Evolutionary conservation across 768 basidiomycete species (phyloP).

Genomic region (Saitozyma podzolica): DNA sequence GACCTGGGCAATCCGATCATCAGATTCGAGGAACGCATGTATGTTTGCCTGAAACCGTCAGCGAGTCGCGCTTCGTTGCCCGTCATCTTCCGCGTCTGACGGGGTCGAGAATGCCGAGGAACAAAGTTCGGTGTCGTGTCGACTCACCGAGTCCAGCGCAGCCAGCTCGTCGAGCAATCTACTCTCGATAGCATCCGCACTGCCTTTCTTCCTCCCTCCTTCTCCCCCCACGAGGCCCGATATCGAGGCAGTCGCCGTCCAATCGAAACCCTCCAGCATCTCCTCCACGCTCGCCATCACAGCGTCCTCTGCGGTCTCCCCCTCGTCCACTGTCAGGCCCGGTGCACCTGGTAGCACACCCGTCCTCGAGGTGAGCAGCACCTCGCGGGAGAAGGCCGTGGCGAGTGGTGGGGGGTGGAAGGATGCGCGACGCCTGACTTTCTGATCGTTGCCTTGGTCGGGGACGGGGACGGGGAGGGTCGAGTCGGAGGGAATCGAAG

Average conservation of each 20-base stretch:
- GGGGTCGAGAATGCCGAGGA: too few species aligned
- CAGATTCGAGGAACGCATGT: constrained; percentile 93
- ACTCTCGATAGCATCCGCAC: constrained; percentile 89
- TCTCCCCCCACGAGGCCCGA: constrained; percentile 12
- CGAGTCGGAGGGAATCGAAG: constrained; percentile 11
- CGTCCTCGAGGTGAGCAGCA: constrained; percentile 41
- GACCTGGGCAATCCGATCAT: constrained; percentile 83
- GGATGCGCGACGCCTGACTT: constrained; percentile 59
- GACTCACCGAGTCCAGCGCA: constrained; percentile 83
- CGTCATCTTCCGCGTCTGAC: background rate
- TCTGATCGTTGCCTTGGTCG: constrained; percentile 61
- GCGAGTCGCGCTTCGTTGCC: constrained; percentile 2
- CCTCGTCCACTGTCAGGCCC: constrained; percentile 64
- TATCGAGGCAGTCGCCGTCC: constrained; percentile 65
- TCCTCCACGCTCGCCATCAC: constrained; percentile 92
- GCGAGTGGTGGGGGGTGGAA: constrained; percentile 49
- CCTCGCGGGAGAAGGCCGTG: constrained; percentile 51
- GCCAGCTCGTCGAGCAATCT: constrained; percentile 82
- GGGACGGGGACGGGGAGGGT: constrained; percentile 17
- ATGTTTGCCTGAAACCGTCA: constrained; percentile 77
- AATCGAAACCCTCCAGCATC: constrained; percentile 98
- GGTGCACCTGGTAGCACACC: constrained; percentile 38
- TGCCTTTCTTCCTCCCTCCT: constrained; percentile 62
- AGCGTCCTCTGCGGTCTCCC: constrained; percentile 67
- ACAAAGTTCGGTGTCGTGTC: background rate